These are phyloP conservation scores for Lanzia echinophila DNA, from an alignment of 2,329 filamentous ascomycete species.

Conservation along the genomic window DNA sequence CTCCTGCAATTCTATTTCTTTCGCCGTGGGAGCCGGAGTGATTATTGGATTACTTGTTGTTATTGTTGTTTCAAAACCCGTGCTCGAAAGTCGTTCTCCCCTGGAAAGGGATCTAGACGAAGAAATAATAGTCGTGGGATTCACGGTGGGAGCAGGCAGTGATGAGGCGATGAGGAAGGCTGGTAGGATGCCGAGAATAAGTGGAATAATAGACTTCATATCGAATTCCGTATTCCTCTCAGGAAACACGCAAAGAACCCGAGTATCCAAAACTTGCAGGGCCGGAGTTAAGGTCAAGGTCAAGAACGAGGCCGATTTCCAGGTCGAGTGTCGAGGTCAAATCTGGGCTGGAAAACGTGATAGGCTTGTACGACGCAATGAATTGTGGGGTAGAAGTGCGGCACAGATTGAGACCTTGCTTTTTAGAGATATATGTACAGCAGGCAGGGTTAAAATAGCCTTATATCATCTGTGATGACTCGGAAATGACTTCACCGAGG, in stretches of 20 bases:
- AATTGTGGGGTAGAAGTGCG: conserved; percentile 1
- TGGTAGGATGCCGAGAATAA: not conserved
- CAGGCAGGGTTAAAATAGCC: too few species aligned
- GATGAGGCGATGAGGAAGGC: not conserved
- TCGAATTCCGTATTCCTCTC: not conserved
- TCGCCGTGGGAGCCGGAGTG: conserved; percentile 12
- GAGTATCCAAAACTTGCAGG: too few species aligned
- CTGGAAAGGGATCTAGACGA: not conserved
- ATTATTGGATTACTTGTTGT: conserved; percentile 4
- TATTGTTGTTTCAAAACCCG: too few species aligned
- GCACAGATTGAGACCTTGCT: not conserved
- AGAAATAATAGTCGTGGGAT: not conserved
- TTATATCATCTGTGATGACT: not conserved
- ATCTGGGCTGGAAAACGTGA: not conserved
- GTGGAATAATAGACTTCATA: not conserved
- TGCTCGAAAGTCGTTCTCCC: not conserved
- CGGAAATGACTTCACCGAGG: not conserved
- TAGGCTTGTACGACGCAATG: not conserved
- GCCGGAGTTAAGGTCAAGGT: too few species aligned
- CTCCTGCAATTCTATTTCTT: conserved; percentile 14
- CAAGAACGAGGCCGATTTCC: not conserved
- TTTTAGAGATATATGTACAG: not conserved
- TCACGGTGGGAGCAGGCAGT: not conserved
- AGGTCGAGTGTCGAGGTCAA: not conserved
- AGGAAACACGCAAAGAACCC: not conserved